Evolutionary conservation across 1,284 basidiomycete genomes (phyloP), one percentile per base, ranked within the genome.

Genomic region (Rhodotorula sp.): DNA sequence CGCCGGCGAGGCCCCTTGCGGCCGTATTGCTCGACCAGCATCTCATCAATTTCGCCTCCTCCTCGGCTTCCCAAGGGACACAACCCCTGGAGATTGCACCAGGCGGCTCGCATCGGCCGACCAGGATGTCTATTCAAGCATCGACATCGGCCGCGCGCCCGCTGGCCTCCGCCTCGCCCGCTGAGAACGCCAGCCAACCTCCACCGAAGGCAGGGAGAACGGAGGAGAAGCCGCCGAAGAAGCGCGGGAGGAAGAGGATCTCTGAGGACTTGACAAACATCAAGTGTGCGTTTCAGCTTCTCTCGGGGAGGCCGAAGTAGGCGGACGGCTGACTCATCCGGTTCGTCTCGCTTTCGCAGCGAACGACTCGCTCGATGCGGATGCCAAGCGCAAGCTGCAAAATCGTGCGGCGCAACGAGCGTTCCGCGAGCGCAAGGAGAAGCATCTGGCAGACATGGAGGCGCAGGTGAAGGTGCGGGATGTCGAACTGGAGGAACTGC

Each of bases 351-450:
- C 16, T 4, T 30, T 18, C 8, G 13, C 59, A 64, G 71, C 44
- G 24, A 64, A 51, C 59, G 55, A 64, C n/a, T 24, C 40, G 13
- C 58, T 69, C 34, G 71, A 72, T 53, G 58, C 60, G 18, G 64
- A 69, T 8, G 62, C 65, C 30, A 74, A 74, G 50, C 68, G 73
- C 57, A 74, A 72, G 53, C 28, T 74, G 50, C 73, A 74, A 59
- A 74, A 74, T 50, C 30, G 73, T 0, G 73, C 73, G 4, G 73
- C 73, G 10, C 73, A 74, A 47, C 44, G 73, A 1, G 68, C 70
- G 18, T 74, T 74, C 47, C 64, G 73, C 16, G 73, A 75, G 58
- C 67, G 73, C 37, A 75, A 73, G 53, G 73, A 75, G 55, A 54
- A 64, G 37, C 68, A 69, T 30, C 37, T 70, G 10, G 15, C 59